These are phyloP conservation scores for Miscanthus lutarioriparius DNA, from an alignment of 176 grass and related monocot genomes.

Conservation along the genomic window DNA sequence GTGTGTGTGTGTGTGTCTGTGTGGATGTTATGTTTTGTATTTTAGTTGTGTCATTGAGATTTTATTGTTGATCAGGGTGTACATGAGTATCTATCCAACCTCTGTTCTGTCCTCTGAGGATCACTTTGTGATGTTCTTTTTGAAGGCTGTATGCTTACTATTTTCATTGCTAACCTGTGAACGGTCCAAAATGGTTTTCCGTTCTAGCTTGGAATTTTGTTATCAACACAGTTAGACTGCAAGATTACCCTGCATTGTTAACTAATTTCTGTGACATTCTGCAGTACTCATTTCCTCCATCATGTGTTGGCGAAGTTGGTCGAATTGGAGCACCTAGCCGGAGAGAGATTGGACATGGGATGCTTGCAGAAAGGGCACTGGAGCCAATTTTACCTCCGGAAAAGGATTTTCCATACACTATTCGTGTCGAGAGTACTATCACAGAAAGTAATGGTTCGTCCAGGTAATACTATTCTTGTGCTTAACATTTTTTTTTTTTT, in stretches of 20 bases:
- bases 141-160: constrained; percentile 2
- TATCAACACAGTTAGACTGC: background rate
- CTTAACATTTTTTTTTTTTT: constrained; percentile 24
- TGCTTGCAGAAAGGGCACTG: constrained; percentile 90
- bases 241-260: background rate
- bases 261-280: constrained; percentile 43
- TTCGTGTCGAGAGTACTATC: constrained; percentile 97
- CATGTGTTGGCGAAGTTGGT: constrained; percentile 97
- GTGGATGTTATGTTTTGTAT: background rate
- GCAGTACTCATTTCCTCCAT: constrained; percentile 99
- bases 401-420: constrained; percentile 86
- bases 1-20: no score
- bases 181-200: background rate
- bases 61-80: background rate
- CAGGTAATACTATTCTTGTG: constrained; percentile 56
- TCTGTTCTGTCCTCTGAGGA: background rate
- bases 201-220: background rate
- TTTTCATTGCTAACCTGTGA: constrained; percentile 10
- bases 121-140: constrained; percentile 23
- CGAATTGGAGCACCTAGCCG: constrained; percentile 89
- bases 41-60: background rate
- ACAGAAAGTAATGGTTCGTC: constrained; percentile 99
- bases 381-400: constrained; percentile 83
- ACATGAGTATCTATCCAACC: background rate
- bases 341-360: constrained; percentile 96